Percentiles rank a stretch among this genome's conserved stretches.
These are phyloP conservation scores for Schizosaccharomyces japonicus DNA, from an alignment of 805 yeast species.

Conservation along the genomic window DNA sequence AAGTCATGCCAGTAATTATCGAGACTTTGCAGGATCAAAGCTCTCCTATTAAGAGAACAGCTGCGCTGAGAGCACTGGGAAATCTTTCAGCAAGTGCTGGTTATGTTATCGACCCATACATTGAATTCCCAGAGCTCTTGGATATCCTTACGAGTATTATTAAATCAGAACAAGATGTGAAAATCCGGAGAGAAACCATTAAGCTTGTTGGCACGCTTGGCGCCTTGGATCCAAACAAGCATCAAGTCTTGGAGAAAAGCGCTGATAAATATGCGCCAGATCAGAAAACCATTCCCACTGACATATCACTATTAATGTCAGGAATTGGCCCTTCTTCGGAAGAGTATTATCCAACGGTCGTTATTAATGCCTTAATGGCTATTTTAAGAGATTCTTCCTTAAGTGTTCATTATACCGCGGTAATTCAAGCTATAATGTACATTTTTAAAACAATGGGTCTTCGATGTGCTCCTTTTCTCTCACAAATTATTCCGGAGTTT, in stretches of 20 bases:
- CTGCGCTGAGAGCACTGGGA: slow-evolving; percentile 70
- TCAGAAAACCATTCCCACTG: slow-evolving; percentile 74
- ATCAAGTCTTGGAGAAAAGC: slow-evolving; percentile 67
- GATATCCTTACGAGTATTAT: slow-evolving; percentile 62
- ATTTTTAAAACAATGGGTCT: slow-evolving; percentile 75
- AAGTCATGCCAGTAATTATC: slow-evolving; percentile 65
- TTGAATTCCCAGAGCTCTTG: slow-evolving; percentile 74
- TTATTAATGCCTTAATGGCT: slow-evolving; percentile 60
- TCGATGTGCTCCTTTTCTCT: slow-evolving; percentile 71
- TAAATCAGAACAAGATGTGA: slow-evolving; percentile 52
- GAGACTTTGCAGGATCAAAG: slow-evolving; percentile 84
- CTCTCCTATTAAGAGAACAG: slow-evolving; percentile 65
- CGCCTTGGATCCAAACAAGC: slow-evolving; percentile 89
- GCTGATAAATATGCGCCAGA: slow-evolving; percentile 26
- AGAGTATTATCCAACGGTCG: slow-evolving; percentile 89
- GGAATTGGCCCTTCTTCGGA: slow-evolving; percentile 80
- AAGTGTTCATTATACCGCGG: slow-evolving; percentile 68
- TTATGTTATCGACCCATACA: slow-evolving; percentile 75
- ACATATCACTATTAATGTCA: slow-evolving; percentile 70
- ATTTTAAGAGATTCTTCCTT: slow-evolving; percentile 67
- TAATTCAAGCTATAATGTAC: slow-evolving; percentile 79
- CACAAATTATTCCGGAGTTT: slow-evolving; percentile 72
- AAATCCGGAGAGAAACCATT: slow-evolving; percentile 68
- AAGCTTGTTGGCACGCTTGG: slow-evolving; percentile 79
- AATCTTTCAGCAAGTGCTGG: slow-evolving; percentile 79